These are phyloP conservation scores for Cercophora sp. DNA, from an alignment of 495 filamentous ascomycete genomes.

Conservation along the genomic window DNA sequence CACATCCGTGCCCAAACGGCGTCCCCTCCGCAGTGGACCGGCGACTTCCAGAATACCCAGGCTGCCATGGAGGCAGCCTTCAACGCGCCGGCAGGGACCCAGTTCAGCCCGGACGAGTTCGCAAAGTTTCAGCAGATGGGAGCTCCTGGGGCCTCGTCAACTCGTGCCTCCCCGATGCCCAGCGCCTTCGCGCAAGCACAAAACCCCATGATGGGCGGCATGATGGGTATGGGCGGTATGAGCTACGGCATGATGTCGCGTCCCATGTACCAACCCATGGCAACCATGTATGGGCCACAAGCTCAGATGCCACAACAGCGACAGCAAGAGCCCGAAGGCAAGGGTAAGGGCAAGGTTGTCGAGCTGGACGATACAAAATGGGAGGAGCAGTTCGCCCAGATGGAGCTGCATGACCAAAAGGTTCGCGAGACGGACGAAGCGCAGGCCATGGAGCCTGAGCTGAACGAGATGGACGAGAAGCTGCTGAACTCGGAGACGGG, in stretches of 20 bases:
- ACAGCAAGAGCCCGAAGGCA: constrained; percentile 50
- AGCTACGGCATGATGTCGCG: constrained; percentile 40
- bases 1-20: constrained; percentile 25
- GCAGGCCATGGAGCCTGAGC: constrained; percentile 77
- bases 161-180: constrained; percentile 46
- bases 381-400: constrained; percentile 91
- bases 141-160: constrained; percentile 27
- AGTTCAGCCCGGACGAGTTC: constrained; percentile 82
- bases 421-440: constrained; percentile 57
- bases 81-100: constrained; percentile 53
- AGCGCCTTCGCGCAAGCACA: constrained; percentile 31
- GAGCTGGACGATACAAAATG: constrained; percentile 92
- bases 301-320: constrained; percentile 35
- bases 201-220: constrained; percentile 54
- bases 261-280: constrained; percentile 48
- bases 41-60: constrained; percentile 57
- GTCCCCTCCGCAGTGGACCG: constrained; percentile 49
- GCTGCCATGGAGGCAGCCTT: constrained; percentile 79
- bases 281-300: constrained; percentile 45
- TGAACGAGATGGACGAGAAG: constrained; percentile 75
- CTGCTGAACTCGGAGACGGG: constrained; percentile 52
- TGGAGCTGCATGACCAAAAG: constrained; percentile 67
- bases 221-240: constrained; percentile 48
- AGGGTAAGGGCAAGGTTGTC: constrained; percentile 86
- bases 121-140: constrained; percentile 75